phyloP scores from a whole-genome alignment of 23 red algal genomes.

The Chondrus crispus region DNA sequence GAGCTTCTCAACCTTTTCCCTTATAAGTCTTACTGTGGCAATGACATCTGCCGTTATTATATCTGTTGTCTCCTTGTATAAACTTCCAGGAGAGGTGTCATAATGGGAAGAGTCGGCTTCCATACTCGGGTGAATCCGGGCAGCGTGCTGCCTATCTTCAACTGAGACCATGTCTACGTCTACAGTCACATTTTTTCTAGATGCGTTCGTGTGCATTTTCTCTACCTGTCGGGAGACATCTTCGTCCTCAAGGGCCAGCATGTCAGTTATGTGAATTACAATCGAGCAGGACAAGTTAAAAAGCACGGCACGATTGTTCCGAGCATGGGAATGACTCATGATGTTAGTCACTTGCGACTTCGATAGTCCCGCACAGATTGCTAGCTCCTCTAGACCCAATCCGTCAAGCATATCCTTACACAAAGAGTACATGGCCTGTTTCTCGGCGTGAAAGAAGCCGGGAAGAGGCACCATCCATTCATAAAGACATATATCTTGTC shows the following conservation, averaged over 20 bases:
- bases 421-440: not conserved
- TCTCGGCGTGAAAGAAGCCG: not conserved
- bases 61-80: not conserved
- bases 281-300: not conserved
- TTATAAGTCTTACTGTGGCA: not conserved
- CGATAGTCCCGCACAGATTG: not conserved
- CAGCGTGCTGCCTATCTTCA: no score
- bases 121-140: no score
- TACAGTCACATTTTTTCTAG: no score
- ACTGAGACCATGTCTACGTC: no score
- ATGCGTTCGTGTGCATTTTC: no score
- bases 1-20: not conserved
- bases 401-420: not conserved
- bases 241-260: not conserved
- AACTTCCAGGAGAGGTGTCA: no score
- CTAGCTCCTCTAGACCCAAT: not conserved
- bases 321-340: not conserved
- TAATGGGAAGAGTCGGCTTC: no score
- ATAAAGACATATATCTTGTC: no score
- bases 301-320: not conserved
- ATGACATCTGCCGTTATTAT: not conserved
- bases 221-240: not conserved
- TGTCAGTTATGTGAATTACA: not conserved
- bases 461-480: constrained; percentile 4
- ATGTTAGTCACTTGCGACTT: not conserved